These are phyloP conservation scores for Beta corolliflora DNA, from an alignment of 179 eudicot genomes.

Conservation along the genomic window DNA sequence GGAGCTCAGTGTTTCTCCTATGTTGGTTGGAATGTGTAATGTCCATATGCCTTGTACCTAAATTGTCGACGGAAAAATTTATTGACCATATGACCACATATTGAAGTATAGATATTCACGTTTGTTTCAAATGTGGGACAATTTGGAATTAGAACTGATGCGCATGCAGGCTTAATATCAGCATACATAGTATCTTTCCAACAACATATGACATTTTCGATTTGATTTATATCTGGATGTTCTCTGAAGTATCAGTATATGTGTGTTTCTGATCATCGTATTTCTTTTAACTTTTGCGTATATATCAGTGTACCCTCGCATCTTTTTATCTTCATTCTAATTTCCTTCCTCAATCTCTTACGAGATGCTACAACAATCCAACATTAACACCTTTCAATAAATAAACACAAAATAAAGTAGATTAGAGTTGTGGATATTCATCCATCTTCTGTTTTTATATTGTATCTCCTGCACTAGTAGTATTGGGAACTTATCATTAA, in stretches of 20 bases:
- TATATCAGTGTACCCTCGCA: too few relatives aligned
- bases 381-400: too few relatives aligned
- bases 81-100: neutral
- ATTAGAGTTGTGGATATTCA: too few relatives aligned
- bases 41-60: neutral
- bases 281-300: neutral
- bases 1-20: neutral
- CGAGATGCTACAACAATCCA: too few relatives aligned
- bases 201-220: neutral
- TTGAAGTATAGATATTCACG: neutral
- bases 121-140: neutral
- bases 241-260: neutral
- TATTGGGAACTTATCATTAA: too few relatives aligned
- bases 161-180: neutral
- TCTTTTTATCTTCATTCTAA: too few relatives aligned
- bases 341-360: too few relatives aligned
- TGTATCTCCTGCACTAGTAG: too few relatives aligned
- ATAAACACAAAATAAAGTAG: too few relatives aligned
- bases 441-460: too few relatives aligned
- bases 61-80: neutral
- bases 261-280: too few relatives aligned
- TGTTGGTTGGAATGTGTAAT: constrained; percentile 3
- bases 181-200: neutral
- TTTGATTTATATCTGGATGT: neutral
- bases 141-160: neutral